phyloP scores from a whole-genome alignment of 768 basidiomycete genomes.

The Suillus subalutaceus region DNA sequence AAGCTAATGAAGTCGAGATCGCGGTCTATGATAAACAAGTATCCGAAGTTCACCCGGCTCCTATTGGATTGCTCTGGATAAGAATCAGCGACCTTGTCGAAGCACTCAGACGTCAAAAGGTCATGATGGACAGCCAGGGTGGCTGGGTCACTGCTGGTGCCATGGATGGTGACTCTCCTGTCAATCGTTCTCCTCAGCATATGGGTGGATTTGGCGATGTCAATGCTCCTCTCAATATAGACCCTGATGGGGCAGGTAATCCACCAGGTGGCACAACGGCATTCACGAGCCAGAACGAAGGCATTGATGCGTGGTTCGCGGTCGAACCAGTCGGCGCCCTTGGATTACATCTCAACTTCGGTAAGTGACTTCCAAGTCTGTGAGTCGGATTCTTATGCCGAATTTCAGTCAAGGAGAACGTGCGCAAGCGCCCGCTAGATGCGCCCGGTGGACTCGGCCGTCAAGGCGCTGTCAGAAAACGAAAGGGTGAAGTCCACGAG shows the following conservation, averaged over 20 bases:
- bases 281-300: constrained; percentile 52
- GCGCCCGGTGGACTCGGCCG: constrained; percentile 91
- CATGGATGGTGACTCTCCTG: constrained; percentile 66
- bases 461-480: constrained; percentile 96
- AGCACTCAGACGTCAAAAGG: constrained; percentile 89
- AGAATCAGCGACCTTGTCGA: constrained; percentile 93
- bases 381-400: constrained; percentile 7
- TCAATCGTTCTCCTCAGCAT: constrained; percentile 51
- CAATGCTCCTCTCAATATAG: constrained; percentile 43
- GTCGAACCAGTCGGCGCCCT: constrained; percentile 98
- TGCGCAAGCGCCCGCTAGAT: constrained; percentile 94
- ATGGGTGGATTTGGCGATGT: constrained; percentile 51
- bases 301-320: constrained; percentile 95
- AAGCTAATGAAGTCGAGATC: constrained; percentile 98
- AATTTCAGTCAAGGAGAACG: constrained; percentile 90
- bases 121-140: constrained; percentile 83
- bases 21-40: constrained; percentile 92
- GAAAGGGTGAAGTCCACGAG: constrained; percentile 97
- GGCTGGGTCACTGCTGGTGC: constrained; percentile 97
- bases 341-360: constrained; percentile 85
- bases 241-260: constrained; percentile 31
- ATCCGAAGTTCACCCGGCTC: constrained; percentile 77
- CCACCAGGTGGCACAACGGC: constrained; percentile 33
- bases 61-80: constrained; percentile 95
- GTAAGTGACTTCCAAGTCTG: constrained; percentile 49